Percentiles rank a stretch among this genome's conserved stretches.
Evolutionary conservation across 176 grass and related monocot genomes (phyloP).

Genomic region (Aegilops bicornis): DNA sequence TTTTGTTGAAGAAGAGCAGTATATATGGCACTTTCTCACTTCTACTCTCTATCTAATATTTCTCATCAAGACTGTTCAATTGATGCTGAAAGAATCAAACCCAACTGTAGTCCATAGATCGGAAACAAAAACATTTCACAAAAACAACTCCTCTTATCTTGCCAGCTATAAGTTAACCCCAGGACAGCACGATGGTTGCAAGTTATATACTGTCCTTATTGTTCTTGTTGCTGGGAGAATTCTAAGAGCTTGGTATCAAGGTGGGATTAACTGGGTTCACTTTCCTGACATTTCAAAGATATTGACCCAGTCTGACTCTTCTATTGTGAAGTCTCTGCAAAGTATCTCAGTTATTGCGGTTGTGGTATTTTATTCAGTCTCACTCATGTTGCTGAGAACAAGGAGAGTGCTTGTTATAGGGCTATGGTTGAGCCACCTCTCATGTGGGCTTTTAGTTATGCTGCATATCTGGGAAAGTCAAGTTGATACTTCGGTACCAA

Average conservation of each 20-base stretch:
- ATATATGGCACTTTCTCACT: constrained; percentile 89
- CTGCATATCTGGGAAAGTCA: constrained; percentile 62
- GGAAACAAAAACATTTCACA: constrained; percentile 4
- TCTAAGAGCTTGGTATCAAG: constrained; percentile 96
- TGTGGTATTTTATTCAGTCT: constrained; percentile 45
- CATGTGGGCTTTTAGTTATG: constrained; percentile 60
- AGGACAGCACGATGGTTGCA: constrained; percentile 21
- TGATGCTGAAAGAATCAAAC: constrained; percentile 47
- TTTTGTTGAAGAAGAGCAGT: constrained; percentile 99
- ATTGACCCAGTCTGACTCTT: constrained; percentile 54
- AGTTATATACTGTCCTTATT: constrained; percentile 51
- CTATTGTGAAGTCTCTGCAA: constrained; percentile 68
- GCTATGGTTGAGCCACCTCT: constrained; percentile 53
- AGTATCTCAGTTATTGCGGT: constrained; percentile 54
- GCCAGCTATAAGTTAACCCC: constrained; percentile 23
- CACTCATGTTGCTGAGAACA: constrained; percentile 38
- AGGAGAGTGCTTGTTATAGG: constrained; percentile 35
- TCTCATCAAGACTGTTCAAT: constrained; percentile 54
- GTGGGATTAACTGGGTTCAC: constrained; percentile 90
- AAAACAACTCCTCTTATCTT: constrained; percentile 19
- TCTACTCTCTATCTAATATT: constrained; percentile 89
- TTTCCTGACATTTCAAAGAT: constrained; percentile 89
- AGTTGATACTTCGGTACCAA: constrained; percentile 22
- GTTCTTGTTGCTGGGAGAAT: constrained; percentile 79
- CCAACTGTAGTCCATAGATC: constrained; percentile 14